phyloP scores from a whole-genome alignment of 2,329 filamentous ascomycete species.

The Arthrobotrys megalospora region DNA sequence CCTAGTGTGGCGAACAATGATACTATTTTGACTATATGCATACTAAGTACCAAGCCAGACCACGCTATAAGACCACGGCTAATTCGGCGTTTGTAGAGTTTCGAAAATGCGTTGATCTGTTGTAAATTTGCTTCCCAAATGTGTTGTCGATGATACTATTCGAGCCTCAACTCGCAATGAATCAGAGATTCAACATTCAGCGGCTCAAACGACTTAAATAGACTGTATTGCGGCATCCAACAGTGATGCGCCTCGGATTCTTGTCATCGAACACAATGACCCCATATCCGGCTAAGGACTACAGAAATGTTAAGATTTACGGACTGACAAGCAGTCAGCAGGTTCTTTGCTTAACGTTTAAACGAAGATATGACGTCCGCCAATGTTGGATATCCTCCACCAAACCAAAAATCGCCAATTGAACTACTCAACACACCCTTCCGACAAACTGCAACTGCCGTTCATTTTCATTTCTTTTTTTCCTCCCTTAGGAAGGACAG shows the following conservation, averaged over 20 bases:
- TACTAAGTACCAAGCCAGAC: not conserved
- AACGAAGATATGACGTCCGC: slow-evolving; percentile 21
- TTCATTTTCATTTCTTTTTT: too few species aligned
- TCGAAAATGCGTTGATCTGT: slow-evolving; percentile 27
- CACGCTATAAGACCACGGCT: too few species aligned
- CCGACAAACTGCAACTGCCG: too few species aligned
- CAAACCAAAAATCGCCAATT: not conserved
- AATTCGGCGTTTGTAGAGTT: not conserved
- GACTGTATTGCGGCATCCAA: not conserved
- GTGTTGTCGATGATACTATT: slow-evolving; percentile 8
- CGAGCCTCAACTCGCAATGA: not conserved
- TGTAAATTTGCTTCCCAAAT: not conserved
- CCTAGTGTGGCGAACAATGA: not conserved
- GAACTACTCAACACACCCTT: too few species aligned
- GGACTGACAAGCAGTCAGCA: not conserved
- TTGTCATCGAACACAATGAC: slow-evolving; percentile 7
- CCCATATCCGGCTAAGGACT: not conserved
- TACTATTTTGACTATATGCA: not conserved
- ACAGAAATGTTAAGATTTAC: not conserved
- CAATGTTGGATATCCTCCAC: slow-evolving; percentile 11
- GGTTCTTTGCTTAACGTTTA: slow-evolving; percentile 10
- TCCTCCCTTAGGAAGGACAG: too few species aligned
- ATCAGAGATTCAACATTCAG: not conserved
- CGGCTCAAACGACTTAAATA: slow-evolving; percentile 36
- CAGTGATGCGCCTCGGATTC: not conserved